Evolutionary conservation across 805 yeast species (phyloP), one percentile per base, ranked within the genome.

Genomic region (Candida jianshihensis): DNA sequence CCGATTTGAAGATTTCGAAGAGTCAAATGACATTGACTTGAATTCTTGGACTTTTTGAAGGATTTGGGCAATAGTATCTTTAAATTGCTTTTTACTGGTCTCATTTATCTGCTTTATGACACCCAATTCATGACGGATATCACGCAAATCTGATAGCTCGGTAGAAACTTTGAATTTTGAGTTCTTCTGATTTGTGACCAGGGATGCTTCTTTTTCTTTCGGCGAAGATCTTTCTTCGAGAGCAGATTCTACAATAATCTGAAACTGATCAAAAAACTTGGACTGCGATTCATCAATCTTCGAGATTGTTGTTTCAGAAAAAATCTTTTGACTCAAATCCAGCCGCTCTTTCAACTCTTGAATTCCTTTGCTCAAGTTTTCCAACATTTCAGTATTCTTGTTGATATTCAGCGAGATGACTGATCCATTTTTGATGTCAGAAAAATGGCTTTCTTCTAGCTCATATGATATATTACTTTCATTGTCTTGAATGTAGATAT

Each of bases 401-500:
- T 72, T 66, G 40, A 78, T 78, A 31, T 73, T 70, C 22, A 84
- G 59, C 1, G 78, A 67, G 8, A 90, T 54, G 3, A 87, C 59
- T 2, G 76, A 65, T 0, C 87, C 88, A 3, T 68, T 67, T 32
- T 58, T 55, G 1, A 90, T 64, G 28, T 82, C 89, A 0, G 46
- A 47, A n/a, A 86, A 53, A 19, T 68, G 57, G 14, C 64, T 65
- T 28, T 87, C 89, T 42, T 89, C 97, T 17, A 90, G 59, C 54
- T 90, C 96, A 53, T 84, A 92, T 2, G 81, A 68, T 1, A 88
- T 69, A 0, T 72, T 73, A 22, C 71, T 65, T 3, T 60, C 55
- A 0, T 72, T 69, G 41, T 85, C 94, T 41, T 71, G 77, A 6
- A 88, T 67, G 48, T 83, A 82, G 19, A 92, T 72, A 11, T 80